Evolutionary conservation across 257 asterid genomes (phyloP).

Genomic region (Solanum rostratum): DNA sequence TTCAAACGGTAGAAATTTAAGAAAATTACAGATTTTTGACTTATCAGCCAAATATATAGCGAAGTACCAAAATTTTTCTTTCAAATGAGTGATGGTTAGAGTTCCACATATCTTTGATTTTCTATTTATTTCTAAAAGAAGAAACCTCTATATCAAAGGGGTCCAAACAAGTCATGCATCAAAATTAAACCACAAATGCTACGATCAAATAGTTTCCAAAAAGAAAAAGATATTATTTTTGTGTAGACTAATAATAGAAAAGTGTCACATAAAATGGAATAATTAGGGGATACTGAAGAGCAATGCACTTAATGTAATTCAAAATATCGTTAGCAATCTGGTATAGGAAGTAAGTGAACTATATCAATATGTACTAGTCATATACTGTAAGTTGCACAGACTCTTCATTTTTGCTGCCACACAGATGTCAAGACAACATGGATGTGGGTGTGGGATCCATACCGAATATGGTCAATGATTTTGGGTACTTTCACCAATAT

Average conservation of each 20-base stretch:
- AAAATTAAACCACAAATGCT: neutral
- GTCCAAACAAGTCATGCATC: neutral
- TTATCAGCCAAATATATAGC: neutral
- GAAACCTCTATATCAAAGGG: neutral
- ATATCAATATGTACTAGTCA: neutral
- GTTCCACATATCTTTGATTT: neutral
- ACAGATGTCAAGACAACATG: neutral
- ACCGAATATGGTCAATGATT: too few relatives aligned
- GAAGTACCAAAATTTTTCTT: neutral
- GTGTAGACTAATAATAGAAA: neutral
- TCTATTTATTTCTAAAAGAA: neutral
- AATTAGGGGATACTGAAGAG: neutral
- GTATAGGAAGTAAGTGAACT: neutral
- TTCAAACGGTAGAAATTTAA: neutral
- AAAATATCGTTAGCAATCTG: neutral
- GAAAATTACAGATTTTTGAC: neutral
- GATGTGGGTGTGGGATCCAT: neutral
- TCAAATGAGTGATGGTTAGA: neutral
- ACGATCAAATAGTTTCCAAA: neutral
- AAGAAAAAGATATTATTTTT: neutral
- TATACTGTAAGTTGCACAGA: neutral
- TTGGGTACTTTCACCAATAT: neutral
- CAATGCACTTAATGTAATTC: neutral
- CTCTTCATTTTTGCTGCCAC: neutral
- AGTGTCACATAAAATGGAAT: neutral